Base-by-base conservation (phyloP, 108 stramenopile genomes). In the Poteriospumella lacustris region DNA sequence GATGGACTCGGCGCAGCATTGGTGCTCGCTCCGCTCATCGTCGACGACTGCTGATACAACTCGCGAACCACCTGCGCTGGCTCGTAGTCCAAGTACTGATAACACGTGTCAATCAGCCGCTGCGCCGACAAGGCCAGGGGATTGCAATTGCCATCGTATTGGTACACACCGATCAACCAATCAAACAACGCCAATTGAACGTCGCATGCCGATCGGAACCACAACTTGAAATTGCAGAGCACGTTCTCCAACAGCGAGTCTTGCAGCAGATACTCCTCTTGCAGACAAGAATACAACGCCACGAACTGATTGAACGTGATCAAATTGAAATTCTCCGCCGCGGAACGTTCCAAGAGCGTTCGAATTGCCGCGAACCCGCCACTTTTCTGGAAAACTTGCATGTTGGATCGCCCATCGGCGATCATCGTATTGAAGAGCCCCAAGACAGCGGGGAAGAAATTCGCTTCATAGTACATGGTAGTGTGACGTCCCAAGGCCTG, bases 181-280 rank as follows among this genome's bases (percentile, higher is more conserved):
- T 64, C 31, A 24, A 64, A 24, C 60, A 3, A 64, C 33, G 12
- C 5, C 5, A 64, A 12, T 64, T 64, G 60, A 3, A 64, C 60
- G 5, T 12, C 3, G 5, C 9, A 5, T 64, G 60, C 5, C 28
- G 60, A 64, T 31, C 15, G 31, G 33, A 24, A 19, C 60, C 60
- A 64, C 3, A 64, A 24, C 60, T 64, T 64, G 60, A 64, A 64
- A 64, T 64, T 64, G 36, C 60, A 64, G 5, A 64, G 24, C 9
- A 64, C 36, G 28, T 3, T 24, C 28, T 64, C 60, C 12, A 64
- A 64, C 9, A 3, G 36, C 28, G 29, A 31, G 28, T 64, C 60
- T 24, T 64, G 3, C 9, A 24, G 12, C 9, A 26, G 9, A 5
- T 9, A 12, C 5, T 64, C 29, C 28, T 31, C 31, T 5, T 64